Evolutionary conservation across 1,284 basidiomycete genomes (phyloP).

Genomic region (Tremellales sp.): DNA sequence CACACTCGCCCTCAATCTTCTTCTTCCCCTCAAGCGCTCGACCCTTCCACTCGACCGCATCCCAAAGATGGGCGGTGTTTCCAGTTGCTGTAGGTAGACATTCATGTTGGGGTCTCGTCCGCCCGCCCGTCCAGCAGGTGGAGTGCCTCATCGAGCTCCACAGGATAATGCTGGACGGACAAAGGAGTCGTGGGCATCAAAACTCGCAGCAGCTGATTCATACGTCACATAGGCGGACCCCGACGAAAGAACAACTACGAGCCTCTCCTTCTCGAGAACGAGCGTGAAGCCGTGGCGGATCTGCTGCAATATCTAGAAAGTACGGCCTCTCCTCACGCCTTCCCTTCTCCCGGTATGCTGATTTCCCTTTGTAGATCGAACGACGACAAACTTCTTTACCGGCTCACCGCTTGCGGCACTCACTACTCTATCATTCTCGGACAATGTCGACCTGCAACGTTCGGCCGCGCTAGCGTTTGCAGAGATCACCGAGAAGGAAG

Average conservation of each 20-base stretch:
- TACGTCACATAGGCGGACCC: constrained; percentile 29
- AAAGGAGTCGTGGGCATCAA: background rate
- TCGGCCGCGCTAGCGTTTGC: constrained; percentile 98
- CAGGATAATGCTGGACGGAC: too few species aligned
- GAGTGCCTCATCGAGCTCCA: too few species aligned
- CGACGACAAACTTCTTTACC: constrained; percentile 92
- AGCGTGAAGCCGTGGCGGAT: constrained; percentile 97
- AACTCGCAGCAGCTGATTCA: background rate
- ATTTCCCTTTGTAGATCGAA: constrained; percentile 63
- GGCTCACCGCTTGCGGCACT: constrained; percentile 88
- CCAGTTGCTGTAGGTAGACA: constrained; percentile 34
- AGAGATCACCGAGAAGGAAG: constrained; percentile 99
- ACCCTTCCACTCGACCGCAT: background rate
- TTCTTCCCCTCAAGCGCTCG: constrained; percentile 4
- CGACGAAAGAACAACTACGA: constrained; percentile 68
- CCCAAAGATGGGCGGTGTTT: constrained; percentile 37
- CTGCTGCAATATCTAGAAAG: constrained; percentile 96
- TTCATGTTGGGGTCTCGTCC: too few species aligned
- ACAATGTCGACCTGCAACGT: constrained; percentile 98
- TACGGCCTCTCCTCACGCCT: constrained; percentile 39
- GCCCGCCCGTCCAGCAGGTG: too few species aligned
- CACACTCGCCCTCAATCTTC: constrained; percentile 3
- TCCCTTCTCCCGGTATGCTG: background rate
- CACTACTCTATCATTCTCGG: constrained; percentile 96
- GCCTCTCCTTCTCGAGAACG: constrained; percentile 92